Base-by-base conservation (phyloP, 495 filamentous ascomycete species). In the Pyrenula aspistea region DNA sequence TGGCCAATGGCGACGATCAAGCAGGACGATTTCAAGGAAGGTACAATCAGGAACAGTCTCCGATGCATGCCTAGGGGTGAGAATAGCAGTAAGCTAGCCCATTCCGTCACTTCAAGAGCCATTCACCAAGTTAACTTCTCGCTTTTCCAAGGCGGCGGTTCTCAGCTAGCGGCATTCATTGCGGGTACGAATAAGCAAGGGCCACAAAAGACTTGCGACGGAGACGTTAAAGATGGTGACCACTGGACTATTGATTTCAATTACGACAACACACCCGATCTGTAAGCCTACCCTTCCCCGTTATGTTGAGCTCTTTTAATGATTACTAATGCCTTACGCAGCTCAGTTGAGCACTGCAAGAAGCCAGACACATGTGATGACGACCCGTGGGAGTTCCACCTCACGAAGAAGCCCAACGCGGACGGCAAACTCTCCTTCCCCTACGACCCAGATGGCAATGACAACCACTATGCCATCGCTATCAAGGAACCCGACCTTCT, bases 191-290 rank as follows among this genome's bases (percentile, higher is more conserved):
- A 42, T 15, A 42, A 42, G 15, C 31, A 42, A 15, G 31, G 31
- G 31, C 31, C 19, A 11, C 36, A 49, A 22, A 52, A 52, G 25
- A 51, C 24, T 8, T 50, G 25, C 24, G 19, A 20, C 36, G 53
- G 53, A 19, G 53, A 55, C 12, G 20, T 56, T 3, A 22, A 50
- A 24, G 54, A 56, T 24, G 24, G 24, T 50, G 54, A 56, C 31
- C 54, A 56, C 31, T 56, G 54, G 54, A 56, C 24, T 11, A 21
- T 56, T 2, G 54, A 56, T 10, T 56, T 56, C 24, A 25, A 56
- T 22, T 19, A 21, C 31, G 49, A 19, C 22, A 55, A 22, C 24
- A 22, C 24, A 12, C 25, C 54, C 24, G 24, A 56, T 50, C 3
- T 3, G 19, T 25, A 50, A 15, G n/a, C 36, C 25, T 10, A 25